Percentiles rank a stretch among this genome's conserved stretches.
Evolutionary conservation across 75 land plant genomes (phyloP).

Genomic region (Gnetum montanum): DNA sequence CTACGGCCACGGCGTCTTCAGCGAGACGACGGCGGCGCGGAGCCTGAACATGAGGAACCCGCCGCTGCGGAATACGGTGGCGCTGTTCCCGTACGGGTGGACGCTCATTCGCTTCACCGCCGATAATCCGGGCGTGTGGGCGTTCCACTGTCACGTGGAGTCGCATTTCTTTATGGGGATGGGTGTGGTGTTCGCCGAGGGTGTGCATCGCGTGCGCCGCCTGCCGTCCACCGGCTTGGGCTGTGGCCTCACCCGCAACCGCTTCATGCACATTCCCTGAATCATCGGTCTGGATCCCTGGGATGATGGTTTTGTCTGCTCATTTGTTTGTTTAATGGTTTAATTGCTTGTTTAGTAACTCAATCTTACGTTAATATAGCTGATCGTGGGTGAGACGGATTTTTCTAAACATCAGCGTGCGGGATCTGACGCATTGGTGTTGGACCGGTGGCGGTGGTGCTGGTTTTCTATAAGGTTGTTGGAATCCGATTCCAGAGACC

Average conservation of each 20-base stretch:
- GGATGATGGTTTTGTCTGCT: too few species aligned
- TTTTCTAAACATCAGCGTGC: too few species aligned
- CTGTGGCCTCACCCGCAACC: conserved; percentile 30
- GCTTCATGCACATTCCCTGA: neutral
- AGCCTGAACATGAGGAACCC: conserved; percentile 25
- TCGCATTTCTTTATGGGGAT: conserved; percentile 79
- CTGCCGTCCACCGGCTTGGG: conserved; percentile 61
- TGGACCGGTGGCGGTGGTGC: too few species aligned
- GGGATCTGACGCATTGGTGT: too few species aligned
- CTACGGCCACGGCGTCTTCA: conserved; percentile 14
- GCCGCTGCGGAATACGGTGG: conserved; percentile 60
- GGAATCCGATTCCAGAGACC: too few species aligned
- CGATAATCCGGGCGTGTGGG: conserved; percentile 82
- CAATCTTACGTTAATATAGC: too few species aligned
- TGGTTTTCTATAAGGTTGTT: too few species aligned
- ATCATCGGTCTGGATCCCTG: too few species aligned
- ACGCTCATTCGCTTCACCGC: conserved; percentile 59
- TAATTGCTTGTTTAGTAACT: too few species aligned
- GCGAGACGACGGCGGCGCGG: neutral
- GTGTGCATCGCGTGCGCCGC: conserved; percentile 42
- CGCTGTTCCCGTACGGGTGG: conserved; percentile 77
- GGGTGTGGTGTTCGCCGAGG: conserved; percentile 79
- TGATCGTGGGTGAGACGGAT: too few species aligned
- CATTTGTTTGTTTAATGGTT: too few species aligned
- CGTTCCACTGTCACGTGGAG: conserved; percentile 72